Conservation (phyloP, 1,139 yeast species). For the Insectozyma bohioensis region DNA sequence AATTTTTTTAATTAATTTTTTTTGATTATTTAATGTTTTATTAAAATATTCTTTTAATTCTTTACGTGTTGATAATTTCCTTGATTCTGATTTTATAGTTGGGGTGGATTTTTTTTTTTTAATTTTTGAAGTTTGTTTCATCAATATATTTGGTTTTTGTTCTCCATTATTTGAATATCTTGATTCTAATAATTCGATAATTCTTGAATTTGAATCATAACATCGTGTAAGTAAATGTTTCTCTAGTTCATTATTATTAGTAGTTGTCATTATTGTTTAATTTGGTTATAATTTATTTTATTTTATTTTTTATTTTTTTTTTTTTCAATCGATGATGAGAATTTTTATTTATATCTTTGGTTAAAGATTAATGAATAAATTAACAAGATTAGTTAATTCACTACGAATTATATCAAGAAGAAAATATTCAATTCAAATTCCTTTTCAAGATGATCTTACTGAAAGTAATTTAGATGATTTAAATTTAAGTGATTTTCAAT, state of each 20-base stretch:
- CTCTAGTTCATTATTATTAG: conserved; percentile 42
- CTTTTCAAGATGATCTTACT: conserved; percentile 42
- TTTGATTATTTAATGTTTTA: conserved; percentile 37
- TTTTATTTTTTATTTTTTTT: conserved; percentile 3
- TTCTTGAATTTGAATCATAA: conserved; percentile 38
- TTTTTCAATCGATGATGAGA: conserved; percentile 1
- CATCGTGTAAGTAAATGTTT: conserved; percentile 51
- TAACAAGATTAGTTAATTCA: background rate
- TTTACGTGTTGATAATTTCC: conserved; percentile 37
- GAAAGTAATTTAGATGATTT: conserved; percentile 36
- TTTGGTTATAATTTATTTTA: conserved; percentile 2
- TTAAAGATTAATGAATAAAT: too few species aligned
- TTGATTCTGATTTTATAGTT: conserved; percentile 11
- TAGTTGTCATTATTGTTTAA: conserved; percentile 6
- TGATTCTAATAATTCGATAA: conserved; percentile 50
- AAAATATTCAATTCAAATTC: conserved; percentile 22
- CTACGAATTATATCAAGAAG: conserved; percentile 3
- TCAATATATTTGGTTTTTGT: conserved; percentile 57
- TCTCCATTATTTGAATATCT: conserved; percentile 58
- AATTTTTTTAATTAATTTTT: conserved; percentile 31
- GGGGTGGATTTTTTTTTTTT: conserved; percentile 21
- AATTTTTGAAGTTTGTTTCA: conserved; percentile 18
- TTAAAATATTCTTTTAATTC: conserved; percentile 48
- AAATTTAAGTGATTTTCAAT: conserved; percentile 39
- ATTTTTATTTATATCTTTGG: too few species aligned